Percentiles rank a stretch among this genome's conserved stretches.
Conservation (phyloP, 2,329 filamentous ascomycete species). For the Fusarium kyushuense region DNA sequence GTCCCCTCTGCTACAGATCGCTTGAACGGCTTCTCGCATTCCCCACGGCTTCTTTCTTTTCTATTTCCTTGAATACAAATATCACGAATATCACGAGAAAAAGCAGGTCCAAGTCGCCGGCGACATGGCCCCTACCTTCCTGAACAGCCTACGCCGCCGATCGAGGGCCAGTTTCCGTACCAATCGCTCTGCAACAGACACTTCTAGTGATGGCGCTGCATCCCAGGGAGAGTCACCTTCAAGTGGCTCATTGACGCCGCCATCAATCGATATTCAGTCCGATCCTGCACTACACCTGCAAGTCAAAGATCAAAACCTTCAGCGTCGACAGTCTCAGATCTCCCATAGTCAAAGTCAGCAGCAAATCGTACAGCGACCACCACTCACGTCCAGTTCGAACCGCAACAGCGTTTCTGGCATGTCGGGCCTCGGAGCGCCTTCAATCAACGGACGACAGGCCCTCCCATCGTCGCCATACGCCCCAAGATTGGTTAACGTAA, state of each 20-base stretch:
- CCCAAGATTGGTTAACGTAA: conserved; percentile 81
- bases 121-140: conserved; percentile 71
- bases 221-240: conserved; percentile 71
- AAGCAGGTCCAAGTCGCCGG: conserved; percentile 38
- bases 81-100: conserved; percentile 21
- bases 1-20: conserved; percentile 2
- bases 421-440: conserved; percentile 69
- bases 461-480: conserved; percentile 81
- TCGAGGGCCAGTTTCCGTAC: conserved; percentile 81
- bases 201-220: conserved; percentile 68
- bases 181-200: conserved; percentile 68
- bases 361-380: conserved; percentile 52
- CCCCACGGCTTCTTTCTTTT: conserved; percentile 11
- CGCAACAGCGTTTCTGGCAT: conserved; percentile 74
- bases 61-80: conserved; percentile 13
- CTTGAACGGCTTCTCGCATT: conserved; percentile 16
- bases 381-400: conserved; percentile 60
- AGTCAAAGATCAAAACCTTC: conserved; percentile 59
- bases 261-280: conserved; percentile 76
- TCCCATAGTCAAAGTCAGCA: conserved; percentile 42
- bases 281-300: conserved; percentile 74
- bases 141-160: conserved; percentile 78
- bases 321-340: conserved; percentile 34
- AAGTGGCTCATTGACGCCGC: conserved; percentile 79
- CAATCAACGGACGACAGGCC: conserved; percentile 65